Conservation (phyloP, 768 basidiomycete species). For the Suillus fuscotomentosus region DNA sequence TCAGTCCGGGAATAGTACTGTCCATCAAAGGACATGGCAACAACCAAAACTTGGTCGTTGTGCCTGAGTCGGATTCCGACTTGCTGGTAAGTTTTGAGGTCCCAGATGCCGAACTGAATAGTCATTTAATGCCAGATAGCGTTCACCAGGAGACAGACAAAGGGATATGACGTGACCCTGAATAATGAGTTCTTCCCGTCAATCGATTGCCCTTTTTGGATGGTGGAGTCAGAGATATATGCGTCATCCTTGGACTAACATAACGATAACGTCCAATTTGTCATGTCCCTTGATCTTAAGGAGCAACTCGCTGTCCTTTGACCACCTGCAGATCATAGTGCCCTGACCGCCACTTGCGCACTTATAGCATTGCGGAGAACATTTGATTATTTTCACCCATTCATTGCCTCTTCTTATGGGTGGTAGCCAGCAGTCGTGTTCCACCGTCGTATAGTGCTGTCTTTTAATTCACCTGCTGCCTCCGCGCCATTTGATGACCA, state of each 20-base stretch:
- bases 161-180: neutral
- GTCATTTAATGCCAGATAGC: neutral
- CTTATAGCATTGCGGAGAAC: neutral
- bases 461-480: conserved; percentile 8
- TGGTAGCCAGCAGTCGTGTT: conserved; percentile 1
- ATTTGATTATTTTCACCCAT: neutral
- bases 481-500: conserved; percentile 9
- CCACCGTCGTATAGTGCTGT: conserved; percentile 15
- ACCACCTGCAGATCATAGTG: neutral
- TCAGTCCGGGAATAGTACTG: conserved; percentile 63
- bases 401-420: neutral
- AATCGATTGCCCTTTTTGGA: neutral
- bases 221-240: neutral
- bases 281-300: neutral
- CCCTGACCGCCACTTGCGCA: neutral
- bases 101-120: neutral
- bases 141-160: neutral
- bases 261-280: neutral
- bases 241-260: neutral
- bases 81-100: neutral
- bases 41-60: conserved; percentile 70
- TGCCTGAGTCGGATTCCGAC: conserved; percentile 56
- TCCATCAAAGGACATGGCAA: conserved; percentile 80
- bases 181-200: neutral
- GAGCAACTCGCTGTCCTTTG: neutral